Evolutionary conservation across 108 stramenopile species (phyloP).

Genomic region (Fragilariopsis cylindrus): DNA sequence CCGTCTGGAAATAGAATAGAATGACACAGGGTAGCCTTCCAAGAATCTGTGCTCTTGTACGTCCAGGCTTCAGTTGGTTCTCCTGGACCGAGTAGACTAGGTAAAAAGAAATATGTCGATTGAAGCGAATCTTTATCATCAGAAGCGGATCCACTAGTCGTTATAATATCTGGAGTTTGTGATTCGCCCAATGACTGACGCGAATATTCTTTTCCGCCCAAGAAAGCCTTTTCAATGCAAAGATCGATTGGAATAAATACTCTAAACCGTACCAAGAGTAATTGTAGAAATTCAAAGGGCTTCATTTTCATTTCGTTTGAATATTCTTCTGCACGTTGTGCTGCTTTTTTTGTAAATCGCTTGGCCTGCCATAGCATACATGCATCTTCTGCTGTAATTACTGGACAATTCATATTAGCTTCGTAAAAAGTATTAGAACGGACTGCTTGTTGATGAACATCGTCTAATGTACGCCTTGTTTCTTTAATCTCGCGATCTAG

Average conservation of each 20-base stretch:
- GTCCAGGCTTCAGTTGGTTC: constrained; percentile 84
- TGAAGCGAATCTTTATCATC: constrained; percentile 23
- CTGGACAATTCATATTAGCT: constrained; percentile 75
- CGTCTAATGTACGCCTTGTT: constrained; percentile 39
- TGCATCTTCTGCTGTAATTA: constrained; percentile 77
- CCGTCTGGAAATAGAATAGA: constrained; percentile 81
- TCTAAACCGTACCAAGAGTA: constrained; percentile 70
- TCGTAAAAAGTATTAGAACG: constrained; percentile 48
- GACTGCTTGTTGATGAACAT: constrained; percentile 5
- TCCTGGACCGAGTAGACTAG: constrained; percentile 77
- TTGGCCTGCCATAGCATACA: constrained; percentile 77
- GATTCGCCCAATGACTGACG: constrained; percentile 20
- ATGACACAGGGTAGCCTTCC: constrained; percentile 77
- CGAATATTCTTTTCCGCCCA: constrained; percentile 76
- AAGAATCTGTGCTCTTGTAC: constrained; percentile 76
- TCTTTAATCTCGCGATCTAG: constrained; percentile 70
- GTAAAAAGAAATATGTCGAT: constrained; percentile 77
- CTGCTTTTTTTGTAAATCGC: constrained; percentile 77
- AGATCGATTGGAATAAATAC: constrained; percentile 87
- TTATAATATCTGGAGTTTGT: background rate
- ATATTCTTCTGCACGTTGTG: constrained; percentile 61
- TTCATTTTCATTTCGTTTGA: constrained; percentile 58
- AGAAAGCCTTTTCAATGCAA: constrained; percentile 70
- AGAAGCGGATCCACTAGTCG: constrained; percentile 8
- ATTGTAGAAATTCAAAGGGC: constrained; percentile 77